Percentiles rank a stretch among this genome's conserved stretches.
Evolutionary conservation across 352 stramenopile species (phyloP).

Genomic region (Phytopythium boreale): DNA sequence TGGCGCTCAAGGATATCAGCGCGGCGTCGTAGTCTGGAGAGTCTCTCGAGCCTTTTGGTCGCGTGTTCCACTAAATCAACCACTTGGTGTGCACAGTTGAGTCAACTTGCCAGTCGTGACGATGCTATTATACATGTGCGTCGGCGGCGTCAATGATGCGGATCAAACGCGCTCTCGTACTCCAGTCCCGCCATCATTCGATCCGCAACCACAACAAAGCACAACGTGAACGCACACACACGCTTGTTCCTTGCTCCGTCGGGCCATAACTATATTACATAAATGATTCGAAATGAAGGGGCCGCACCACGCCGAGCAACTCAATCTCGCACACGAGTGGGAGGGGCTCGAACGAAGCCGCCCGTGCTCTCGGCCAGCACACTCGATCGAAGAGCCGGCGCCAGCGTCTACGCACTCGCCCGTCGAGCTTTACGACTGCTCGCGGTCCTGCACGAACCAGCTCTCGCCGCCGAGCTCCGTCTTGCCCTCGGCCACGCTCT

Average conservation of each 20-base stretch:
- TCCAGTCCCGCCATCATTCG: too few relatives aligned
- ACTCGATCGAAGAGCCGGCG: background rate
- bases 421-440: conserved; percentile 6
- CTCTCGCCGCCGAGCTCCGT: conserved; percentile 45
- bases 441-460: conserved; percentile 48
- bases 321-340: too few relatives aligned
- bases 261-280: conserved; percentile 8
- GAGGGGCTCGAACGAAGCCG: background rate
- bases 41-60: too few relatives aligned
- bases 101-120: too few relatives aligned
- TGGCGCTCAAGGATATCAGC: conserved; percentile 39
- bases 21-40: conserved; percentile 10
- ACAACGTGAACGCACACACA: too few relatives aligned
- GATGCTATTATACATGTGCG: too few relatives aligned
- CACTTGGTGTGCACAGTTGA: too few relatives aligned
- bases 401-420: background rate
- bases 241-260: background rate
- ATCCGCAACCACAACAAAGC: background rate
- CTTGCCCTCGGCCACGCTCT: conserved; percentile 42
- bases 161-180: too few relatives aligned
- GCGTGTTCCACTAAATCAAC: background rate
- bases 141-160: too few relatives aligned
- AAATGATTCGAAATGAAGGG: background rate
- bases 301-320: too few relatives aligned
- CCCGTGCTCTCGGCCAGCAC: too few relatives aligned